These are phyloP conservation scores for Candida morakotiae DNA, from an alignment of 805 yeast genomes.

Conservation along the genomic window DNA sequence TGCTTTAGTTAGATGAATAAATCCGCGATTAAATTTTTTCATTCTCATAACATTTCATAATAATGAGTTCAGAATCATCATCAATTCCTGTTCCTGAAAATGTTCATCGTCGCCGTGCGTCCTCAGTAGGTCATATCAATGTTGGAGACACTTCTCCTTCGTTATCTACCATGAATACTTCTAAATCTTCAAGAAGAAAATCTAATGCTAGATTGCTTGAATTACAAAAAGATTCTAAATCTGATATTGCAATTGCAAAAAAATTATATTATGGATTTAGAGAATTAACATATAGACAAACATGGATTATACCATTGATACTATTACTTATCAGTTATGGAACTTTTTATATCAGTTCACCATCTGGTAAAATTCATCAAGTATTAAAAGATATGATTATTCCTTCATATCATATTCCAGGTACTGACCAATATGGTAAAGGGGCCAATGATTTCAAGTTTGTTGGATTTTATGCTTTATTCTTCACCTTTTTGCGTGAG, in stretches of 20 bases:
- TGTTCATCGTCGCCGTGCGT: constrained; percentile 42
- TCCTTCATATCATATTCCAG: constrained; percentile 60
- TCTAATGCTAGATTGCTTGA: constrained; percentile 28
- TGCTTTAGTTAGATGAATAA: not conserved
- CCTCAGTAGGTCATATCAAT: constrained; percentile 72
- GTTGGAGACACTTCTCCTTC: constrained; percentile 74
- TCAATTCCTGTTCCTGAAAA: constrained; percentile 5
- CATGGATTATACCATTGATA: constrained; percentile 70
- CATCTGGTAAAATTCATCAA: constrained; percentile 55
- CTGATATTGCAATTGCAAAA: constrained; percentile 49
- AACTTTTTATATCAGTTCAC: constrained; percentile 52
- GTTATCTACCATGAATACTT: constrained; percentile 60
- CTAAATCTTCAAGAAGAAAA: constrained; percentile 34
- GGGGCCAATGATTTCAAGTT: constrained; percentile 81
- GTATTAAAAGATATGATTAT: constrained; percentile 55
- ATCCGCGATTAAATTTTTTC: not conserved
- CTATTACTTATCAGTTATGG: constrained; percentile 38
- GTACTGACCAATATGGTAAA: constrained; percentile 74
- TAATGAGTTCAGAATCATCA: constrained; percentile 3
- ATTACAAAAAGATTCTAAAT: constrained; percentile 21
- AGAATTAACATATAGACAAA: constrained; percentile 55
- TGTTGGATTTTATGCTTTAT: constrained; percentile 73
- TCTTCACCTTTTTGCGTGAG: constrained; percentile 88
- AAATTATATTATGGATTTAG: constrained; percentile 56
- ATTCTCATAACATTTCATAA: not conserved